Evolutionary conservation across 2,329 filamentous ascomycete genomes (phyloP).

Genomic region (Microdochium nivale): DNA sequence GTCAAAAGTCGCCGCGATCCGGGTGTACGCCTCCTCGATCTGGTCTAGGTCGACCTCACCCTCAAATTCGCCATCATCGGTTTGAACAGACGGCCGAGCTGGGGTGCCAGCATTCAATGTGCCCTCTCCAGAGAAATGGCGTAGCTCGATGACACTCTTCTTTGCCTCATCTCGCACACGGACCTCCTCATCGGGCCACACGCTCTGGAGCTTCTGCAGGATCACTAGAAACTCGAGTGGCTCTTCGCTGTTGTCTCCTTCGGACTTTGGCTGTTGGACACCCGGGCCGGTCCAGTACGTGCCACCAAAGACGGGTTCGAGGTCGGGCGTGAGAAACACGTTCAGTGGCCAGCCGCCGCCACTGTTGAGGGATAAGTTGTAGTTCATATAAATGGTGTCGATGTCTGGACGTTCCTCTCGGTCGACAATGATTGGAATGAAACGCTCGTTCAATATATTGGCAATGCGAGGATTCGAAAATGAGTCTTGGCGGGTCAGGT

Average conservation of each 20-base stretch:
- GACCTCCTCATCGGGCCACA: slow-evolving; percentile 79
- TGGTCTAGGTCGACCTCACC: slow-evolving; percentile 82
- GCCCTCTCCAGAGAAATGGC: slow-evolving; percentile 83
- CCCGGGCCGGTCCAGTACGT: slow-evolving; percentile 90
- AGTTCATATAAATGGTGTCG: slow-evolving; percentile 97
- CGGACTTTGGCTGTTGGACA: slow-evolving; percentile 33
- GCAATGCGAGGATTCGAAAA: slow-evolving; percentile 81
- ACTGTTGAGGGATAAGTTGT: slow-evolving; percentile 85
- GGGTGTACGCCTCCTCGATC: slow-evolving; percentile 78
- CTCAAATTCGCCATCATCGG: slow-evolving; percentile 29
- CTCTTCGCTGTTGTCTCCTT: slow-evolving; percentile 39
- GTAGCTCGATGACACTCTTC: slow-evolving; percentile 71
- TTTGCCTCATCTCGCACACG: slow-evolving; percentile 75
- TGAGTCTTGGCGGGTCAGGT: slow-evolving; percentile 88
- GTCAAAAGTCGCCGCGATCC: slow-evolving; percentile 78
- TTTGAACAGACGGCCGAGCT: not conserved
- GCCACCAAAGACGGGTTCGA: slow-evolving; percentile 90
- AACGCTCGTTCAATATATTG: slow-evolving; percentile 71
- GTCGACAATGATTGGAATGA: slow-evolving; percentile 89
- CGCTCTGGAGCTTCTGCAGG: slow-evolving; percentile 63
- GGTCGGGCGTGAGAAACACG: slow-evolving; percentile 87
- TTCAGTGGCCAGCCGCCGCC: slow-evolving; percentile 92
- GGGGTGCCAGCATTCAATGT: slow-evolving; percentile 37
- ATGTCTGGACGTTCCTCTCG: slow-evolving; percentile 90
- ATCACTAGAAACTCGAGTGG: slow-evolving; percentile 78